Conservation (phyloP, 768 basidiomycete species). For the Auriscalpium microsporum region DNA sequence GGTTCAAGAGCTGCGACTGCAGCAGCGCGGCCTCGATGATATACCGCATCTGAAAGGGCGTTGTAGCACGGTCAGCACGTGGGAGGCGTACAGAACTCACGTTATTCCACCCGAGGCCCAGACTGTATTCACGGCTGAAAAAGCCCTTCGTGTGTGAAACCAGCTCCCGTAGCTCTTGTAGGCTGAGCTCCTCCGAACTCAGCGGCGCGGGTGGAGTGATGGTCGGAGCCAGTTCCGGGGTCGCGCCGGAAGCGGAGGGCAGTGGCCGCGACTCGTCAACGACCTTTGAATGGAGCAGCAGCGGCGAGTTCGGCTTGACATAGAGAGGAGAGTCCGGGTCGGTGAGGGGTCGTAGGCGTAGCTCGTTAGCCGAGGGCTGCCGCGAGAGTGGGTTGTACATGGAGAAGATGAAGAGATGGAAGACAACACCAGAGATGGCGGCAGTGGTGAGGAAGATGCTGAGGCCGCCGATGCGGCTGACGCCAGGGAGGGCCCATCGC, state of each 20-base stretch:
- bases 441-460: constrained; percentile 1
- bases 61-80: not conserved
- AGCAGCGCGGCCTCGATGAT: constrained; percentile 38
- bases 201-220: not conserved
- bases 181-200: constrained; percentile 16
- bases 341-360: not conserved
- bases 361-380: not conserved
- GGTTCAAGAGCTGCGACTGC: constrained; percentile 35
- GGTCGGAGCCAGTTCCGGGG: not conserved
- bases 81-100: constrained; percentile 19
- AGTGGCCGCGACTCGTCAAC: not conserved
- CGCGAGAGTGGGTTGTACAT: not conserved
- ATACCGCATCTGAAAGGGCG: constrained; percentile 32
- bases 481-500: not conserved
- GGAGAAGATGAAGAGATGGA: constrained; percentile 1
- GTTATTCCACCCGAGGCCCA: constrained; percentile 42
- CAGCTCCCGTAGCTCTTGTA: constrained; percentile 26
- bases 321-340: not conserved
- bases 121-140: constrained; percentile 35
- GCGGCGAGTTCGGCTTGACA: not conserved
- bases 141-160: constrained; percentile 33
- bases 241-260: not conserved
- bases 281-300: not conserved
- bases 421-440: not conserved
- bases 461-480: not conserved